Conservation (phyloP, 371 early-diverging fungal genomes). For the Apophysomyces elegans region DNA sequence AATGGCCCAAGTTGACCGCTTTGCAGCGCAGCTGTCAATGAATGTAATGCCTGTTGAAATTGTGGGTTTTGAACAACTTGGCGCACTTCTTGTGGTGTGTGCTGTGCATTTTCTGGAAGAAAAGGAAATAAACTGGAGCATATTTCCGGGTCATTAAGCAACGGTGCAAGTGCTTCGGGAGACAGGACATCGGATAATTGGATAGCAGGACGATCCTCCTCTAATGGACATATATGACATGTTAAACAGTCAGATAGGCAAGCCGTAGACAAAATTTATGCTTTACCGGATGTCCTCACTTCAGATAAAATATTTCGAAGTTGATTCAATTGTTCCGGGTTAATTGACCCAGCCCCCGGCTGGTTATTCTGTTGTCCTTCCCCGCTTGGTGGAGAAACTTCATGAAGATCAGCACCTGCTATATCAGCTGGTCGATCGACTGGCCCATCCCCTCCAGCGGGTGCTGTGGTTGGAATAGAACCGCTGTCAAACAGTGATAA, state of each 20-base stretch:
- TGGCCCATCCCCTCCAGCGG: slow-evolving; percentile 12
- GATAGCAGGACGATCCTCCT: slow-evolving; percentile 11
- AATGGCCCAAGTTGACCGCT: slow-evolving; percentile 72
- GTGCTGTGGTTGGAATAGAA: slow-evolving; percentile 26
- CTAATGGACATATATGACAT: neutral
- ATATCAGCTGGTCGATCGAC: neutral
- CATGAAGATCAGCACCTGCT: neutral
- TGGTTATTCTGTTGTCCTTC: slow-evolving; percentile 14
- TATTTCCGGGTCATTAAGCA: slow-evolving; percentile 63
- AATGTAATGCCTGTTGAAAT: slow-evolving; percentile 71
- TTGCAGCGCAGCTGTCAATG: slow-evolving; percentile 67
- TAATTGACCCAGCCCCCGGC: slow-evolving; percentile 9
- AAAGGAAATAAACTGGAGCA: slow-evolving; percentile 67
- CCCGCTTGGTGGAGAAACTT: neutral
- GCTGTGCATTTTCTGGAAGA: slow-evolving; percentile 57
- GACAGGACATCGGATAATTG: slow-evolving; percentile 55
- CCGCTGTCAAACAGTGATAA: slow-evolving; percentile 22
- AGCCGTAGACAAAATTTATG: neutral
- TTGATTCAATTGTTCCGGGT: slow-evolving; percentile 24
- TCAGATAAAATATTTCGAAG: slow-evolving; percentile 30
- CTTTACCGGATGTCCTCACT: slow-evolving; percentile 31
- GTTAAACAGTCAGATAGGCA: neutral
- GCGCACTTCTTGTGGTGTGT: slow-evolving; percentile 58
- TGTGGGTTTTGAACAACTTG: slow-evolving; percentile 69
- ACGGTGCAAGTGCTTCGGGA: slow-evolving; percentile 50